Conservation (phyloP, 2,329 filamentous ascomycete genomes). For the Verruconis gallopava region DNA sequence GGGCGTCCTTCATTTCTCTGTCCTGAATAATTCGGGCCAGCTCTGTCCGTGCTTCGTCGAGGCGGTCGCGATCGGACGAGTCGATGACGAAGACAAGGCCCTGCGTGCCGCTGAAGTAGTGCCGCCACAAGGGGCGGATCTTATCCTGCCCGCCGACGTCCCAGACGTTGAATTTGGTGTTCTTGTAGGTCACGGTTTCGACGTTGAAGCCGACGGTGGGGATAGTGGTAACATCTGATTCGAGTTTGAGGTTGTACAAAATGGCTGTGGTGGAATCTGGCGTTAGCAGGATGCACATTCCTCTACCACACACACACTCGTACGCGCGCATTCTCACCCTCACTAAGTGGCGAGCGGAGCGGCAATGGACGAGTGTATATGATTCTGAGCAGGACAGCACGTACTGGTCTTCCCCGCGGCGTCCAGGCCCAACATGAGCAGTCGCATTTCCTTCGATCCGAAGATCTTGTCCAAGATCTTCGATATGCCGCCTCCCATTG, state of each 20-base stretch:
- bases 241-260: conserved; percentile 99
- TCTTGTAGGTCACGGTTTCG: conserved; percentile 99
- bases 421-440: conserved; percentile 94
- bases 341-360: too few species aligned
- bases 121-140: conserved; percentile 98
- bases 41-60: conserved; percentile 92
- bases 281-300: not conserved
- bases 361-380: not conserved
- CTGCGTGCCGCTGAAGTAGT: conserved; percentile 99
- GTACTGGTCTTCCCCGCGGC: conserved; percentile 89
- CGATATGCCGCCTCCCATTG: conserved; percentile 80
- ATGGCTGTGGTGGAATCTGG: conserved; percentile 43
- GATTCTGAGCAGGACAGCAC: conserved; percentile 14
- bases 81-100: conserved; percentile 99
- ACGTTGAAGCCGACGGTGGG: conserved; percentile 99
- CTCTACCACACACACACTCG: too few species aligned
- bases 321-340: too few species aligned
- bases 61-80: conserved; percentile 95
- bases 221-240: conserved; percentile 97
- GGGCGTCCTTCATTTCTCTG: conserved; percentile 93
- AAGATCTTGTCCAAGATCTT: conserved; percentile 99
- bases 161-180: conserved; percentile 99
- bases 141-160: conserved; percentile 99
- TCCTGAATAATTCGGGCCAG: conserved; percentile 98
- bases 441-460: conserved; percentile 96